Percentiles rank a stretch among this genome's conserved stretches.
Evolutionary conservation across 2,329 filamentous ascomycete genomes (phyloP).

Genomic region (Xylariales sp.): DNA sequence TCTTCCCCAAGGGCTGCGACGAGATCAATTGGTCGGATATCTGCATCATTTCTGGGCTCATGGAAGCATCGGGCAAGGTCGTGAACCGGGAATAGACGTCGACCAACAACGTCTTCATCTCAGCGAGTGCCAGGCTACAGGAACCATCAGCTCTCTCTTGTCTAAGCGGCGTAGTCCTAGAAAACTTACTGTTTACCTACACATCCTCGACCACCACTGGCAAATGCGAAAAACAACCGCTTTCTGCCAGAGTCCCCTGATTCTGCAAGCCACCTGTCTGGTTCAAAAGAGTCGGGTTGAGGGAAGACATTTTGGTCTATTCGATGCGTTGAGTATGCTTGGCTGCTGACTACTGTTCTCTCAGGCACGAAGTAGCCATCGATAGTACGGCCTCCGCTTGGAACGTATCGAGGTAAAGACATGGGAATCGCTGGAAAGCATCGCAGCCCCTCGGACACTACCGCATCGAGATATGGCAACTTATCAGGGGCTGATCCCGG

Average conservation of each 20-base stretch:
- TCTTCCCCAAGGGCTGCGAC: constrained; percentile 55
- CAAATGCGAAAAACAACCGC: constrained; percentile 61
- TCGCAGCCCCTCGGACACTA: constrained; percentile 57
- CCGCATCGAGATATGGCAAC: constrained; percentile 56
- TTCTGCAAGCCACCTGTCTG: constrained; percentile 75
- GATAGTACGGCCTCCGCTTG: constrained; percentile 47
- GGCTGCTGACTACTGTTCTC: constrained; percentile 54
- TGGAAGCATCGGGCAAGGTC: constrained; percentile 50
- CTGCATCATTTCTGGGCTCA: constrained; percentile 61
- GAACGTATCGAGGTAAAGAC: constrained; percentile 59
- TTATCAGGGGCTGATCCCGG: constrained; percentile 39
- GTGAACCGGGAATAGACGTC: constrained; percentile 56
- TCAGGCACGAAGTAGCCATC: constrained; percentile 50
- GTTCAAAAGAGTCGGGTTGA: constrained; percentile 70
- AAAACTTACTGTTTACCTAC: constrained; percentile 60
- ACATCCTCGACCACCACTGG: constrained; percentile 60
- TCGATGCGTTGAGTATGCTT: constrained; percentile 57
- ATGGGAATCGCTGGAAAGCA: constrained; percentile 63
- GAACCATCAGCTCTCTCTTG: neutral
- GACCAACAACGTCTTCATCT: constrained; percentile 64
- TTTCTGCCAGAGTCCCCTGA: constrained; percentile 69
- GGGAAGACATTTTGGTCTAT: constrained; percentile 66
- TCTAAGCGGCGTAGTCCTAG: neutral
- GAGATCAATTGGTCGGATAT: constrained; percentile 67
- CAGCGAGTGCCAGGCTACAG: constrained; percentile 53